Conservation (phyloP, 139 green algal genomes). For the Asterochloris erici region DNA sequence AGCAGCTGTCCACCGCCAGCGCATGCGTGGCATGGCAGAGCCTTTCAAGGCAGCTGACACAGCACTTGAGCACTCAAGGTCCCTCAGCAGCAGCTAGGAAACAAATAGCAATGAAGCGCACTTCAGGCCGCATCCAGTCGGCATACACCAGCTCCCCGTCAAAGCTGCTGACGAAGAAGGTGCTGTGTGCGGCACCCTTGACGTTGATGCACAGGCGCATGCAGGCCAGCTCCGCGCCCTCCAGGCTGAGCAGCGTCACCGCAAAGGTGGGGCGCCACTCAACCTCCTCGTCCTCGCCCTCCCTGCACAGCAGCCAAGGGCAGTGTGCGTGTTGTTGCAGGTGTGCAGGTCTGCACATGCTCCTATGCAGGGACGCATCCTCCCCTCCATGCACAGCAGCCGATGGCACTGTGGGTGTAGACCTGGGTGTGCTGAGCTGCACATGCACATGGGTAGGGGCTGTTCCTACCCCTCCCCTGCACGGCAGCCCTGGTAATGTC, state of each 20-base stretch:
- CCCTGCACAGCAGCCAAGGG: slow-evolving; percentile 6
- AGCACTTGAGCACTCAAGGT: no score
- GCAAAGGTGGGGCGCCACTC: slow-evolving; percentile 70
- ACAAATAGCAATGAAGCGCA: not conserved
- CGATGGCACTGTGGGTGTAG: not conserved
- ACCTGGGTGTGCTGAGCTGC: no score
- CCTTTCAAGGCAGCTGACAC: no score
- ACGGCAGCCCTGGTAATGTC: no score
- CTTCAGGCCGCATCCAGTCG: slow-evolving; percentile 47
- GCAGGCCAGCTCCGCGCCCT: slow-evolving; percentile 33
- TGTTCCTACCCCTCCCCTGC: no score
- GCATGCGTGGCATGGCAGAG: no score
- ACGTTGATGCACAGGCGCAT: slow-evolving; percentile 50
- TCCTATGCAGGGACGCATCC: no score
- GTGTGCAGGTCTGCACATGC: no score
- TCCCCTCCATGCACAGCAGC: not conserved
- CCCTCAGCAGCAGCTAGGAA: no score
- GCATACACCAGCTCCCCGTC: slow-evolving; percentile 69
- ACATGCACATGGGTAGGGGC: no score
- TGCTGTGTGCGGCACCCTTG: slow-evolving; percentile 8
- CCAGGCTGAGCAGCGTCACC: slow-evolving; percentile 58
- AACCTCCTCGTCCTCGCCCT: slow-evolving; percentile 42
- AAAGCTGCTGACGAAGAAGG: slow-evolving; percentile 54
- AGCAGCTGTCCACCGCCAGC: no score
- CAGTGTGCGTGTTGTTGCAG: not conserved